Conservation (phyloP, 2,329 filamentous ascomycete genomes). For the Xylariaceae sp. region DNA sequence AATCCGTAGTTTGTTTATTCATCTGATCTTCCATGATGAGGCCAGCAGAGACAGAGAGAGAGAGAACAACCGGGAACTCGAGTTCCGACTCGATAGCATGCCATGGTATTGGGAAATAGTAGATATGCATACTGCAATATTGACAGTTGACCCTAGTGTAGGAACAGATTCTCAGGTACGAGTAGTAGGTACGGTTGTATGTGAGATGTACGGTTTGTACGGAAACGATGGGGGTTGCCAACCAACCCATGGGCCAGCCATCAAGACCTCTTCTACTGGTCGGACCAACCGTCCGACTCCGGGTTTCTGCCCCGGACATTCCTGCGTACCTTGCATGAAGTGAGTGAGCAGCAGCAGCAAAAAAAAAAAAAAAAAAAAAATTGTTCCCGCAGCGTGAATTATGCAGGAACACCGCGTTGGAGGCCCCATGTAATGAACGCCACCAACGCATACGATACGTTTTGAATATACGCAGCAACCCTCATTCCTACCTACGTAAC, state of each 20-base stretch:
- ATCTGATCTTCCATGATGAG: background rate
- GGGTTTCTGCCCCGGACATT: constrained; percentile 12
- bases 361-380: constrained; percentile 6
- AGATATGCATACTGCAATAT: constrained; percentile 18
- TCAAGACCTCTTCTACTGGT: background rate
- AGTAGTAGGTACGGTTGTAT: too few species aligned
- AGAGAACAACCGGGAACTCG: background rate
- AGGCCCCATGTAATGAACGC: background rate
- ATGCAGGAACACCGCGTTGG: constrained; percentile 31
- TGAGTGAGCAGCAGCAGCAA: too few species aligned
- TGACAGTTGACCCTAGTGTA: constrained; percentile 18
- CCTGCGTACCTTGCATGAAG: constrained; percentile 29
- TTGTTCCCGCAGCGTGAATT: constrained; percentile 29
- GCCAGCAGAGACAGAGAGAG: background rate
- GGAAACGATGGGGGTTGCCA: constrained; percentile 6
- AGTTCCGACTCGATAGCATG: constrained; percentile 6
- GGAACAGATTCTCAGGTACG: background rate
- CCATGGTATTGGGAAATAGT: constrained; percentile 19
- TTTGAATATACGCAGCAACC: background rate
- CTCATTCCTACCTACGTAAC: too few species aligned
- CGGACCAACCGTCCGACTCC: constrained; percentile 1
- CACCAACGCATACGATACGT: background rate
- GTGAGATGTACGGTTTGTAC: too few species aligned
- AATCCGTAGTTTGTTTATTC: background rate
- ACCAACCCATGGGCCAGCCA: background rate